A percentile compares a stretch with the other conserved stretches of the same genome.
Conservation (phyloP, 2,329 filamentous ascomycete species). For the Calonectria hongkongensis region DNA sequence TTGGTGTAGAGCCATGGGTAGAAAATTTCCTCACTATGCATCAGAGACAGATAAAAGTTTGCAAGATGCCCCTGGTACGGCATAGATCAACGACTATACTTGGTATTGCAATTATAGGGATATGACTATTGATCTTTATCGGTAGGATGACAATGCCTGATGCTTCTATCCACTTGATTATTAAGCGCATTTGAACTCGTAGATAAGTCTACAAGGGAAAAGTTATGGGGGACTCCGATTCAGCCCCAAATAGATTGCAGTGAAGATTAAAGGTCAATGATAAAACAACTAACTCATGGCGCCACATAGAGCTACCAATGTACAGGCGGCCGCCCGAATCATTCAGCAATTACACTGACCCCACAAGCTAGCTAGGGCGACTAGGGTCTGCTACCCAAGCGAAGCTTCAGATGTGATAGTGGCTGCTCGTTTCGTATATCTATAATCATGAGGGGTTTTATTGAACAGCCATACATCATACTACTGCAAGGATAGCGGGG, state of each 20-base stretch:
- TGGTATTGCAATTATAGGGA: too few relatives aligned
- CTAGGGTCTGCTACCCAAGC: neutral
- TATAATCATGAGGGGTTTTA: neutral
- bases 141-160: too few relatives aligned
- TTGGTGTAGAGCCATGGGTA: slow-evolving; percentile 38
- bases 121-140: too few relatives aligned
- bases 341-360: neutral
- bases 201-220: neutral
- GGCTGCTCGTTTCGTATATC: slow-evolving; percentile 5
- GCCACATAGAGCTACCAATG: neutral
- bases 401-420: neutral
- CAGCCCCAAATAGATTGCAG: too few relatives aligned
- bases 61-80: too few relatives aligned
- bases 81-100: too few relatives aligned
- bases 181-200: too few relatives aligned
- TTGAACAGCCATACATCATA: neutral
- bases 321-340: neutral
- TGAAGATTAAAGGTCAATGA: neutral
- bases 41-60: too few relatives aligned
- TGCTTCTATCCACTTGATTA: too few relatives aligned
- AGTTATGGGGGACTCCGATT: too few relatives aligned
- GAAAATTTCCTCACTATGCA: neutral
- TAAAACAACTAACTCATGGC: neutral
- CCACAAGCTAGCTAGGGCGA: neutral
- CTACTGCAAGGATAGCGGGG: neutral